These are phyloP conservation scores for Isatis lusitanica DNA, from an alignment of 441 rosid genomes.

Conservation along the genomic window DNA sequence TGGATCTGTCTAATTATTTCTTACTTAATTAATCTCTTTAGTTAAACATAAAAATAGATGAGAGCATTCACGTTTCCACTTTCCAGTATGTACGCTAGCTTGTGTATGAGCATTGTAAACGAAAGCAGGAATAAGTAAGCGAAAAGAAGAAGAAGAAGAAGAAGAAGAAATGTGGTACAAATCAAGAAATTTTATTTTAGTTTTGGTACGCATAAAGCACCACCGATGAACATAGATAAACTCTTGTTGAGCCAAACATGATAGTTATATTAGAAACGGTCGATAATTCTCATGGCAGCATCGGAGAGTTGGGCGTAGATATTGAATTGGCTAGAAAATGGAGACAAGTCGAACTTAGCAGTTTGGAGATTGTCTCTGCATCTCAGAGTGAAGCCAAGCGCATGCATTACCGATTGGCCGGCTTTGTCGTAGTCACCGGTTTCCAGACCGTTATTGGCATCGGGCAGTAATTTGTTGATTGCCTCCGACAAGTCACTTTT, in stretches of 20 bases:
- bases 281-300: constrained; percentile 28
- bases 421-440: constrained; percentile 10
- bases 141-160: not conserved
- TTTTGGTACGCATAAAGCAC: not conserved
- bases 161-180: not conserved
- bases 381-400: not conserved
- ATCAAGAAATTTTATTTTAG: not conserved
- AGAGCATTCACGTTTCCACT: not conserved
- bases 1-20: not conserved
- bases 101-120: not conserved
- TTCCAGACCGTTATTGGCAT: constrained; percentile 1
- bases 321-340: not conserved
- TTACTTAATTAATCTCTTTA: not conserved
- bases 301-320: constrained; percentile 10
- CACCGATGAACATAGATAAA: not conserved
- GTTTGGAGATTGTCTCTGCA: not conserved
- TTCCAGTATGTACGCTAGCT: not conserved
- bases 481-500: not conserved
- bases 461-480: not conserved
- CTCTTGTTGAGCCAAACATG: not conserved
- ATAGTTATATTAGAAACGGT: constrained; percentile 4
- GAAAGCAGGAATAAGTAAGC: not conserved
- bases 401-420: not conserved
- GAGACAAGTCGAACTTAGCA: not conserved
- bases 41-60: not conserved